Evolutionary conservation across 2,329 filamentous ascomycete species (phyloP), one percentile per base, ranked within the genome.

Genomic region (Fusarium coicis): DNA sequence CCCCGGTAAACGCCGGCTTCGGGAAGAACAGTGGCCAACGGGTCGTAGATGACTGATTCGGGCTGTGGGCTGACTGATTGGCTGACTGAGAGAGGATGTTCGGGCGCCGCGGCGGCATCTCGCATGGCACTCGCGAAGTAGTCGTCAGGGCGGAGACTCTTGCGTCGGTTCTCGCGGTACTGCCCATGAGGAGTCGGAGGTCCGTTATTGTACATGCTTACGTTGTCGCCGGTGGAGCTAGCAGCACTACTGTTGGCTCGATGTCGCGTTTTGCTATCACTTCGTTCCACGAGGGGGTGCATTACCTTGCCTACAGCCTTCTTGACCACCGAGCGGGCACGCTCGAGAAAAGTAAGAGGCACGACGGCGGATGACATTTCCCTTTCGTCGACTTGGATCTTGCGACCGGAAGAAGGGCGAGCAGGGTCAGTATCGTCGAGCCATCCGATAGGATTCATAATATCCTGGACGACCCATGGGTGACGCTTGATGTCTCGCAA

Each of bases 401-500:
- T 94, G 79, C 93, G 91, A 74, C 94, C 95, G 63, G 93, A 90
- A 37, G 91, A 92, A 67, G 92, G 92, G 40, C 92, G 89, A 42
- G 90, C 91, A 4, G 95, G 95, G 78, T 98, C 96, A 2, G 95
- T 97, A 72, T 97, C 94, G 76, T 97, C 94, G n/a, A 98, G 89
- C 96, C 96, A 99, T 15, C 88, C 87, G 37, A 90, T 85, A 42
- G 92, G 89, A 75, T 97, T 92, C 39, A 89, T 84, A 50, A 98
- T 89, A 72, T 93, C 95, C 65, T 92, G 87, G 3, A 96, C 87
- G 21, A 98, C 92, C 96, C 96, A 99, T 10, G 92, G 92, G 79
- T 99, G 96, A 68, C 93, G 92, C 81, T 98, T 98, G 77, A 98
- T 96, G 76, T 98, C 96, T 68, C 92, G 91, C 57, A 99, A 86